Evolutionary conservation across 306 rosid species (phyloP), one percentile per base, ranked within the genome.

Genomic region (Quercus robur): DNA sequence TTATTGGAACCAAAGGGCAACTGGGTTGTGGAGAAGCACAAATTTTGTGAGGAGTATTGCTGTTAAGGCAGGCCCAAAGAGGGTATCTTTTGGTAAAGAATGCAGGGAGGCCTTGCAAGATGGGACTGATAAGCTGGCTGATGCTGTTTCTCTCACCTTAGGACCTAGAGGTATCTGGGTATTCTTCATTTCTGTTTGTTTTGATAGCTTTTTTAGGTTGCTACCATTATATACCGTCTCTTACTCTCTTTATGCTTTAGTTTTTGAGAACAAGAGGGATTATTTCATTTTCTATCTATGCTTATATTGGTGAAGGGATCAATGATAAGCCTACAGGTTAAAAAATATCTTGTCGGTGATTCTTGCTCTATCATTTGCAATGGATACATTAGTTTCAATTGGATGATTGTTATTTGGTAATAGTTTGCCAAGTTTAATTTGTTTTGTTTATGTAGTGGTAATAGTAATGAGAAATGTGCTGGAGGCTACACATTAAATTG

Each of bases 51-150:
- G 84, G 70, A 77, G 54, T 3, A 51, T 73, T 23, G 87, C 75
- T 72, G 88, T 91, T 25, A 86, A 88, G 33, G 94, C 99, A 14
- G 93, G 97, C 49, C 83, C 97, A 30, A 94, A 93, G 84, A 92
- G 56, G 87, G 86, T 93, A 54, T 87, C 86, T 6, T 88, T 91
- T 71, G 97, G 90, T 52, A 84, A 75, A 80, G 99, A 91, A 70
- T 89, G 97, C 80, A 85, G 97, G 56, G 81, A 88, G 49, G 88
- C 87, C 44, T 80, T 94, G 52, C 97, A 80, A 78, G 70, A 73
- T 28, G 99, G 99, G 26, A 93, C 92, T 75, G 99, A 94, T 84
- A 93, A 94, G 88, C 91, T 93, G 46, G 97, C 97, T 20, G 97
- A 93, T 83, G 99, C 97, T 63, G 99, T 94, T 30, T 93, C 97